A percentile compares a stretch with the other conserved stretches of the same genome.
phyloP scores from a whole-genome alignment of 1,284 basidiomycete genomes.

The Ganoderma sp. region DNA sequence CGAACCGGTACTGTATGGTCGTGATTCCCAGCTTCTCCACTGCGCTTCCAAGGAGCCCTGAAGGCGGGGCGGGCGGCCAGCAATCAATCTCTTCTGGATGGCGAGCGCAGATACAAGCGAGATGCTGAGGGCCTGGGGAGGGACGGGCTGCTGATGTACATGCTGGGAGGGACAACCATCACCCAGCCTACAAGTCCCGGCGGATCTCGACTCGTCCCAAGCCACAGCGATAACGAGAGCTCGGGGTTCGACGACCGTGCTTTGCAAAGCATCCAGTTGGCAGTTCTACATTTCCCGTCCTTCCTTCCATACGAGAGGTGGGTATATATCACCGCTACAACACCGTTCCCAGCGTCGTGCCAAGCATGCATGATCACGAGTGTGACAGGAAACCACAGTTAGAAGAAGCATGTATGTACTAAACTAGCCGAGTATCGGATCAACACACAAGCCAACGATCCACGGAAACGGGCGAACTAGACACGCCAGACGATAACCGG shows the following conservation, averaged over 20 bases:
- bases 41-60: not conserved
- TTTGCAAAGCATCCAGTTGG: not conserved
- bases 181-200: not conserved
- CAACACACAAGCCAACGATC: not conserved
- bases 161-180: too few species aligned
- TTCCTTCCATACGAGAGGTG: not conserved
- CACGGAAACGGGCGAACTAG: not conserved
- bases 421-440: slow-evolving; percentile 5
- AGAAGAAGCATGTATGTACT: not conserved
- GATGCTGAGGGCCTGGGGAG: too few species aligned
- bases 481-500: slow-evolving; percentile 10
- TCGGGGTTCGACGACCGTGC: not conserved
- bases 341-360: not conserved
- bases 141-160: too few species aligned
- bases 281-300: not conserved
- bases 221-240: not conserved
- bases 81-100: not conserved
- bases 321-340: not conserved
- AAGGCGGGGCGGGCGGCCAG: not conserved
- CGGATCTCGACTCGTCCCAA: not conserved
- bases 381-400: not conserved
- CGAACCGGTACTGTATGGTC: not conserved
- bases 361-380: not conserved
- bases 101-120: too few species aligned
- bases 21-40: not conserved